phyloP scores from a whole-genome alignment of 768 basidiomycete genomes.

The Pleurotus eryngii region DNA sequence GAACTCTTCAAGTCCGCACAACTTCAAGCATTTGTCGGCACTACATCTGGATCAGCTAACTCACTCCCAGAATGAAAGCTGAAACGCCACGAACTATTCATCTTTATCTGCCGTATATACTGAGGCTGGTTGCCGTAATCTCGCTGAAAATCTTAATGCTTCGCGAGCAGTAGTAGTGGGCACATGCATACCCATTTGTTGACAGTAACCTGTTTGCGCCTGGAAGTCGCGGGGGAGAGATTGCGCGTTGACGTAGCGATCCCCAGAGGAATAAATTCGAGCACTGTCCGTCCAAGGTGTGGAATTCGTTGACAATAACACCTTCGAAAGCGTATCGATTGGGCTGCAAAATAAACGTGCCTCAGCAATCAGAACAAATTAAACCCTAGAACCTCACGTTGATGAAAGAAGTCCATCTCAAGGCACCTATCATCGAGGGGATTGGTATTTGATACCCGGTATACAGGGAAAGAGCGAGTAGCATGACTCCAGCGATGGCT shows the following conservation, averaged over 20 bases:
- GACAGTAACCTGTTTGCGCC: slow-evolving; percentile 78
- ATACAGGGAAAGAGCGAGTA: slow-evolving; percentile 27
- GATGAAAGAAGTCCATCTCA: slow-evolving; percentile 65
- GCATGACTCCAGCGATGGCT: slow-evolving; percentile 47
- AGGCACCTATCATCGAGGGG: slow-evolving; percentile 62
- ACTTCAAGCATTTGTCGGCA: slow-evolving; percentile 46
- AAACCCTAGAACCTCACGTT: slow-evolving; percentile 38
- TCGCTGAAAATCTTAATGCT: slow-evolving; percentile 75
- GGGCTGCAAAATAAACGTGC: slow-evolving; percentile 38
- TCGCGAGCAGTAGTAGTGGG: slow-evolving; percentile 76
- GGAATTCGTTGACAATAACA: slow-evolving; percentile 80
- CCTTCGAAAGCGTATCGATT: slow-evolving; percentile 72
- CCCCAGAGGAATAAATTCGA: slow-evolving; percentile 52
- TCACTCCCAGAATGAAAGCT: neutral
- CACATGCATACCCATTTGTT: slow-evolving; percentile 84
- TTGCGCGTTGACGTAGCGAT: slow-evolving; percentile 54
- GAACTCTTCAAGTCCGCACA: slow-evolving; percentile 60
- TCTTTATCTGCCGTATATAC: slow-evolving; percentile 71
- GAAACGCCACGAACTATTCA: slow-evolving; percentile 54
- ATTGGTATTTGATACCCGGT: slow-evolving; percentile 38
- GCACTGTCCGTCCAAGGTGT: slow-evolving; percentile 58
- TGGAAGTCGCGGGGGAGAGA: slow-evolving; percentile 53
- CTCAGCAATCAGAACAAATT: neutral
- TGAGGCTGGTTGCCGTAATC: slow-evolving; percentile 66
- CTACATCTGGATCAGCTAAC: slow-evolving; percentile 18